phyloP scores from a whole-genome alignment of 192 early-diverging fungal genomes.

The Mortierella hygrophila region DNA sequence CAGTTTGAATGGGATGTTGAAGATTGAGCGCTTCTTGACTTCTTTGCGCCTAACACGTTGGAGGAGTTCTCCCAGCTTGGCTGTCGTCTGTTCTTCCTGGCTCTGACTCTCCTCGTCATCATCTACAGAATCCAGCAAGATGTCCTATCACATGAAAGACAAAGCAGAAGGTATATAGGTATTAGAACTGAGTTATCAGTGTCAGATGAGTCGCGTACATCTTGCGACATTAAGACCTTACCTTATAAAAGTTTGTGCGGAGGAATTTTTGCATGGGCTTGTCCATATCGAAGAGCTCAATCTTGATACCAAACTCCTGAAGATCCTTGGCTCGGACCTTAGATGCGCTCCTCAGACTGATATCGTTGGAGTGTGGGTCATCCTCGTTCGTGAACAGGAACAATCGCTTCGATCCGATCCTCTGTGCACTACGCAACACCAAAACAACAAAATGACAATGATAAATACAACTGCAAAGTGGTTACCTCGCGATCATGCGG shows the following conservation, averaged over 20 bases:
- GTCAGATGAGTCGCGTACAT: slow-evolving; percentile 7
- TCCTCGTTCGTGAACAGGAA: slow-evolving; percentile 83
- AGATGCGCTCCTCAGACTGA: slow-evolving; percentile 62
- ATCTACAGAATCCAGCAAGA: slow-evolving; percentile 50
- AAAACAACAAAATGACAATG: background rate
- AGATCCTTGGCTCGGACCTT: slow-evolving; percentile 76
- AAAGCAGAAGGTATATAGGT: background rate
- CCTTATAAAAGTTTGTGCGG: slow-evolving; percentile 70
- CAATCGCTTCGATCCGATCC: slow-evolving; percentile 69
- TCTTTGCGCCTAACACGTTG: slow-evolving; percentile 70
- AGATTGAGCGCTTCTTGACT: slow-evolving; percentile 70
- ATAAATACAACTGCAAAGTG: slow-evolving; percentile 1
- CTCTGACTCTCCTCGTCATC: slow-evolving; percentile 34
- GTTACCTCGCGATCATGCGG: background rate
- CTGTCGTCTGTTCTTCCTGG: slow-evolving; percentile 19
- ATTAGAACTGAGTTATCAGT: background rate
- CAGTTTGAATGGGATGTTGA: slow-evolving; percentile 74
- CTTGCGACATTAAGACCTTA: slow-evolving; percentile 8
- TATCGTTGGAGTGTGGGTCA: slow-evolving; percentile 67
- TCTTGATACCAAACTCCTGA: slow-evolving; percentile 65
- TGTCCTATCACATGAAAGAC: slow-evolving; percentile 35
- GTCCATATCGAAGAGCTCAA: slow-evolving; percentile 75
- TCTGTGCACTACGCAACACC: slow-evolving; percentile 53
- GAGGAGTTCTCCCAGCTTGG: slow-evolving; percentile 65
- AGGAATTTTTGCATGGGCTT: slow-evolving; percentile 64